Evolutionary conservation across 2,329 filamentous ascomycete genomes (phyloP).

Genomic region (Calonectria multiphialidica): DNA sequence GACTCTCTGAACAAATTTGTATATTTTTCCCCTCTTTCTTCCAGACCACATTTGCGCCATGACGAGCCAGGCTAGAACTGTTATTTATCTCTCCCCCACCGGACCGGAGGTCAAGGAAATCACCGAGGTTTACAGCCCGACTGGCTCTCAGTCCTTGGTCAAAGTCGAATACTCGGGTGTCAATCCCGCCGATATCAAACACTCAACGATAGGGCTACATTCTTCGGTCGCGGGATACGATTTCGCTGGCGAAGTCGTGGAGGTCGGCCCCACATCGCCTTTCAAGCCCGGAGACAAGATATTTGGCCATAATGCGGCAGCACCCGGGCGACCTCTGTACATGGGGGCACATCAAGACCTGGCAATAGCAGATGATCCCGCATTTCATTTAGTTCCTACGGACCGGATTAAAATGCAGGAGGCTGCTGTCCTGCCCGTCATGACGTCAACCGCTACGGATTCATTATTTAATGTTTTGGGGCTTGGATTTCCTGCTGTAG

Average conservation of each 20-base stretch:
- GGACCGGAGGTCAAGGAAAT: background rate
- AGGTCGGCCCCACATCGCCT: background rate
- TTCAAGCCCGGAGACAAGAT: background rate
- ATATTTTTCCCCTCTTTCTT: background rate
- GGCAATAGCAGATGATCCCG: background rate
- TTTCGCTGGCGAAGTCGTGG: background rate
- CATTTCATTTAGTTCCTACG: background rate
- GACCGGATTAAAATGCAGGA: background rate
- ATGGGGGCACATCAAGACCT: background rate
- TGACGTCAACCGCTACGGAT: background rate
- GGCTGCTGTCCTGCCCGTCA: background rate
- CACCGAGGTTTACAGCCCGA: background rate
- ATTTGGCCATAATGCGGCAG: background rate
- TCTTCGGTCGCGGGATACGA: constrained; percentile 7
- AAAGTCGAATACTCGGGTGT: constrained; percentile 10
- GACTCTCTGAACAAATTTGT: no score
- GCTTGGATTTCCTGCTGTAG: background rate
- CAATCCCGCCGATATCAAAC: constrained; percentile 4
- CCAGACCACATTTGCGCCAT: background rate
- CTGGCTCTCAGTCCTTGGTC: background rate
- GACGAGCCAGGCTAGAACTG: background rate
- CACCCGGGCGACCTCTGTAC: background rate
- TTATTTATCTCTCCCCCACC: background rate
- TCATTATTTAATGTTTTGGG: background rate
- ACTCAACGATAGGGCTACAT: background rate